Conservation (phyloP, 2,329 filamentous ascomycete genomes). For the Aspergillus caelatus region DNA sequence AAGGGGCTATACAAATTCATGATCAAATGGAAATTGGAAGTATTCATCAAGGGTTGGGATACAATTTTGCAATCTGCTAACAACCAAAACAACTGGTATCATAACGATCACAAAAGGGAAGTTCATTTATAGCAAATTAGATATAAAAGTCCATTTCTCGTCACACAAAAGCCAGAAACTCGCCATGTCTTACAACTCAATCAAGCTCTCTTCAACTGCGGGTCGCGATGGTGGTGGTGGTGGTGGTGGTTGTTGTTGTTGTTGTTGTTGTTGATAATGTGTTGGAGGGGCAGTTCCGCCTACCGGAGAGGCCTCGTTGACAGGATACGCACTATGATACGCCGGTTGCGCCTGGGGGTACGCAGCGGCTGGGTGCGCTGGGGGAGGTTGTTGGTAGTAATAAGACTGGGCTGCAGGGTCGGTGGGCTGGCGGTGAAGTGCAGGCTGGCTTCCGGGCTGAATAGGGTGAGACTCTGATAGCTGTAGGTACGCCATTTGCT, state of each 20-base stretch:
- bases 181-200: constrained; percentile 28
- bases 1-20: not conserved
- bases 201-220: constrained; percentile 34
- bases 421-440: constrained; percentile 18
- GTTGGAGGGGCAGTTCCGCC: constrained; percentile 17
- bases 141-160: constrained; percentile 10
- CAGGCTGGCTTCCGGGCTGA: constrained; percentile 15
- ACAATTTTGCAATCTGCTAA: constrained; percentile 20
- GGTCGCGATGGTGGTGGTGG: constrained; percentile 23
- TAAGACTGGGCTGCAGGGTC: constrained; percentile 23
- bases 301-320: constrained; percentile 22
- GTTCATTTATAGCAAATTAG: constrained; percentile 3
- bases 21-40: not conserved
- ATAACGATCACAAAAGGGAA: constrained; percentile 21
- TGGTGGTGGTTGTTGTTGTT: too few species aligned
- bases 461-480: constrained; percentile 17
- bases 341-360: constrained; percentile 17
- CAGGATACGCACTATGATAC: constrained; percentile 20
- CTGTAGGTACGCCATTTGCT: constrained; percentile 22
- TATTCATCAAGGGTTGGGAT: not conserved
- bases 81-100: constrained; percentile 30
- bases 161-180: constrained; percentile 8
- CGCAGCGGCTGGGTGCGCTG: constrained; percentile 11
- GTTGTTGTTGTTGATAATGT: constrained; percentile 20
- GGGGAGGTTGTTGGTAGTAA: constrained; percentile 23